Conservation (phyloP, 768 basidiomycete genomes). For the Tephrocybe sp. region DNA sequence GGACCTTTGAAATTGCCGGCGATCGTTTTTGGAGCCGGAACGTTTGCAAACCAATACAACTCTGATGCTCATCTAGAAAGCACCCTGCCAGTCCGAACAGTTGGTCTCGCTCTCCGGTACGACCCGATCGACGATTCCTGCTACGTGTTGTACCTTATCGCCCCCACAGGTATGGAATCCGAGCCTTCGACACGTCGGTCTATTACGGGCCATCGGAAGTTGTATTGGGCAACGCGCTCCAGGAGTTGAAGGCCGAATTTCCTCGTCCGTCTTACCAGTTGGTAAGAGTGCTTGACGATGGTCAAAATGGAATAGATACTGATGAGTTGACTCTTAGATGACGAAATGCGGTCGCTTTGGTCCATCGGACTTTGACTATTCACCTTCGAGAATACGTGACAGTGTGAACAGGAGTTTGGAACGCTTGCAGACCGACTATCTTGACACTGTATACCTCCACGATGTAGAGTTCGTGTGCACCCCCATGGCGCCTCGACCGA, state of each 20-base stretch:
- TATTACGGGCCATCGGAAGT: slow-evolving; percentile 83
- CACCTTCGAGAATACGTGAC: slow-evolving; percentile 59
- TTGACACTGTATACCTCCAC: slow-evolving; percentile 82
- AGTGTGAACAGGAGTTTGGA: slow-evolving; percentile 67
- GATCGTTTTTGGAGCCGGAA: slow-evolving; percentile 71
- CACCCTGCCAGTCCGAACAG: slow-evolving; percentile 58
- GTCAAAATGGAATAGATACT: neutral
- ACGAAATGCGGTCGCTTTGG: slow-evolving; percentile 88
- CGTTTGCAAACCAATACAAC: slow-evolving; percentile 72
- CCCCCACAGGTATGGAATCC: slow-evolving; percentile 68
- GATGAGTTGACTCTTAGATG: slow-evolving; percentile 45
- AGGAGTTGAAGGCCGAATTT: slow-evolving; percentile 62
- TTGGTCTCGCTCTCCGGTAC: slow-evolving; percentile 77
- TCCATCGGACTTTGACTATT: slow-evolving; percentile 68
- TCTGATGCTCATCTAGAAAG: slow-evolving; percentile 55
- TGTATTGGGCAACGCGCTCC: slow-evolving; percentile 66
- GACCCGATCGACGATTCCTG: slow-evolving; percentile 9
- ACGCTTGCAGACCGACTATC: slow-evolving; percentile 72
- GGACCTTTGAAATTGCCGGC: slow-evolving; percentile 39
- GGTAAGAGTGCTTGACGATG: slow-evolving; percentile 35
- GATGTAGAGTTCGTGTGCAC: slow-evolving; percentile 80
- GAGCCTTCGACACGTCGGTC: slow-evolving; percentile 79
- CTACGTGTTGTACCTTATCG: neutral
- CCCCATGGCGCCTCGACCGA: slow-evolving; percentile 43
- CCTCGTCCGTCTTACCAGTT: slow-evolving; percentile 78